Base-by-base conservation (phyloP, 257 asterid species). In the Linderniella brevidens region DNA sequence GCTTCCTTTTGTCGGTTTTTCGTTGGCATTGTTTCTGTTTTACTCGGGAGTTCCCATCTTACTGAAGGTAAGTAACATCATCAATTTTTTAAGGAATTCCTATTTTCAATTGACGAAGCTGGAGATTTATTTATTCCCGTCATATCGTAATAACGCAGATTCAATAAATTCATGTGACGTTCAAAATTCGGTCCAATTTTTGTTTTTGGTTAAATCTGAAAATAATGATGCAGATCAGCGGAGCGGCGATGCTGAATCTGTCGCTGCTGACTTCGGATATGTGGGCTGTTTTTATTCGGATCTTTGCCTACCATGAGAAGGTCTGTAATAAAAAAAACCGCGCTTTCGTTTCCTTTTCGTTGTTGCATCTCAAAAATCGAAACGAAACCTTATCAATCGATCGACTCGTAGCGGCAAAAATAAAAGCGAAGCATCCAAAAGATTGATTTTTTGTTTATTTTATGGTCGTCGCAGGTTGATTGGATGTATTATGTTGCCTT, bases 201-300 rank as follows among this genome's bases (percentile, higher is more conserved):
- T n/a, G n/a, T n/a, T n/a, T n/a, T n/a, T n/a, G n/a, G n/a, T n/a
- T n/a, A n/a, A n/a, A n/a, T n/a, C n/a, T n/a, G n/a, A n/a, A n/a
- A n/a, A n/a, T n/a, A n/a, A n/a, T n/a, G n/a, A n/a, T 71, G 84
- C 93, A 86, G 96, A 69, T 77, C 18, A 82, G 79, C 64, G 96
- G 96, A 49, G 58, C 96, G 18, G 69, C 96, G 17, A 82, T 86
- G 96, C 68, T 86, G n/a, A 86, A 86, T 53, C 68, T 86, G 50
- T 82, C 96, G 16, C 69, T 86, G 59, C 92, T 86, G 49, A 82
- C 96, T 53, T 86, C 96, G 13, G 96, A 86, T 57, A 82, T 86
- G 96, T 86, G 96, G 96, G 94, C 96, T 9, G 94, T 86, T 55
- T 18, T 82, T 49, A 86, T 86, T 66, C 90, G 96, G 19, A 75